These are phyloP conservation scores for Avena insularis DNA, from an alignment of 176 grass and related monocot genomes.

Conservation along the genomic window DNA sequence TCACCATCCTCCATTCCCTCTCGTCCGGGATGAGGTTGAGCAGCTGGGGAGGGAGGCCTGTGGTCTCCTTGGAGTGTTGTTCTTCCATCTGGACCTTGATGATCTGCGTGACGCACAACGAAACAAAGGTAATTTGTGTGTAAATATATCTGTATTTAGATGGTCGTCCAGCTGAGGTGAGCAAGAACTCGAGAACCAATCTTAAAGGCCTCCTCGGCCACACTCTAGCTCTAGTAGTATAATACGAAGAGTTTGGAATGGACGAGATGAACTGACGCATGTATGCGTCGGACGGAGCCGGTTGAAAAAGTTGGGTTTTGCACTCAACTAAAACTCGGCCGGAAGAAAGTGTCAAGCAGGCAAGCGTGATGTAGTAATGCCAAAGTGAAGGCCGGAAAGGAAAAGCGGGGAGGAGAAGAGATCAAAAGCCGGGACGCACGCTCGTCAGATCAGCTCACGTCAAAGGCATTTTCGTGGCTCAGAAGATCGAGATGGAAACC, in stretches of 20 bases:
- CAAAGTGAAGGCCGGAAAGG: slow-evolving; percentile 24
- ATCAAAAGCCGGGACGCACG: not conserved
- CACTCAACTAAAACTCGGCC: slow-evolving; percentile 47
- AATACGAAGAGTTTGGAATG: slow-evolving; percentile 4
- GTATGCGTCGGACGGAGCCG: not conserved
- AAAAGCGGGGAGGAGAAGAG: not conserved
- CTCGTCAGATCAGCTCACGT: slow-evolving; percentile 42
- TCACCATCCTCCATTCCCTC: slow-evolving; percentile 55
- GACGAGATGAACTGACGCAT: slow-evolving; percentile 14
- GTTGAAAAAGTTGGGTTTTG: slow-evolving; percentile 8
- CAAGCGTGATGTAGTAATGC: slow-evolving; percentile 20
- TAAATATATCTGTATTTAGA: not conserved
- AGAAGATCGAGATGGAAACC: slow-evolving; percentile 7
- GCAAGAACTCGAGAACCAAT: slow-evolving; percentile 1
- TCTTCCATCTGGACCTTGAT: slow-evolving; percentile 67
- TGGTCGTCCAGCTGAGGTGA: not conserved
- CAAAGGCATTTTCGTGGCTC: slow-evolving; percentile 40
- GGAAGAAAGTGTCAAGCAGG: slow-evolving; percentile 39
- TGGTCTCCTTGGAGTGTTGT: slow-evolving; percentile 13
- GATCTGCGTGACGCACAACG: slow-evolving; percentile 30
- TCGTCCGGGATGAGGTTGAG: slow-evolving; percentile 82
- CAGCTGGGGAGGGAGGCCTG: slow-evolving; percentile 48
- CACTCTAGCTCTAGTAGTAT: not conserved
- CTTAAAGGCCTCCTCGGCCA: slow-evolving; percentile 19
- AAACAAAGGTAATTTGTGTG: not conserved